A percentile compares a stretch with the other conserved stretches of the same genome.
Evolutionary conservation across 1,284 basidiomycete species (phyloP).

Genomic region (Ceratobasidium theobromae): DNA sequence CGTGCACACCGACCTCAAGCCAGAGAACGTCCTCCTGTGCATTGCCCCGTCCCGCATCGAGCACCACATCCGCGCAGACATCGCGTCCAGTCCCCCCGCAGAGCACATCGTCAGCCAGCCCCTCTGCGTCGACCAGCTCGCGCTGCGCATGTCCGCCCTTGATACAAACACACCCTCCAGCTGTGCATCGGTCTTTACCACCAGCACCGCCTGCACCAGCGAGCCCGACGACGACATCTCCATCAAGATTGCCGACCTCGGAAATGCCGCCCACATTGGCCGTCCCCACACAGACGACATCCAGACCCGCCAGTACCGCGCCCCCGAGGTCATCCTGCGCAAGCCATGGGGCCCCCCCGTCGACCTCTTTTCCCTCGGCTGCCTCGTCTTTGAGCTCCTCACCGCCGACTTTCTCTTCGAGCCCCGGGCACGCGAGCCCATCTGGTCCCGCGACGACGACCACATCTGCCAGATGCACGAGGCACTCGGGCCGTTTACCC

Average conservation of each 20-base stretch:
- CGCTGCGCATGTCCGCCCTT: slow-evolving; percentile 31
- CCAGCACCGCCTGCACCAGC: not conserved
- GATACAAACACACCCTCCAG: slow-evolving; percentile 23
- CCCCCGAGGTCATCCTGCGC: slow-evolving; percentile 95
- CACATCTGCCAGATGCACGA: slow-evolving; percentile 69
- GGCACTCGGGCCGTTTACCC: slow-evolving; percentile 35
- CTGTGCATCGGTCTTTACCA: slow-evolving; percentile 16
- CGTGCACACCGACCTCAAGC: slow-evolving; percentile 96
- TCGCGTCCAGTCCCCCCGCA: slow-evolving; percentile 18
- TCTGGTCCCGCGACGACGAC: slow-evolving; percentile 89
- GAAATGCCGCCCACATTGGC: slow-evolving; percentile 14
- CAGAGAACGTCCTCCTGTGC: slow-evolving; percentile 95
- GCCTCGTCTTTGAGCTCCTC: slow-evolving; percentile 68
- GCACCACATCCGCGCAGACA: slow-evolving; percentile 67
- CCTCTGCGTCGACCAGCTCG: slow-evolving; percentile 25
- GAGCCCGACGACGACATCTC: slow-evolving; percentile 5
- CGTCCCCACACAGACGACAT: slow-evolving; percentile 57
- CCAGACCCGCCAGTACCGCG: slow-evolving; percentile 96
- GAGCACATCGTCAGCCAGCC: slow-evolving; percentile 2
- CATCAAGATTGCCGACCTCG: slow-evolving; percentile 28
- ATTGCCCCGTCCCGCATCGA: slow-evolving; percentile 88
- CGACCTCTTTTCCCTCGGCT: slow-evolving; percentile 65
- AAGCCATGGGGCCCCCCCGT: slow-evolving; percentile 17
- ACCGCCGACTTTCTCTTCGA: slow-evolving; percentile 50
- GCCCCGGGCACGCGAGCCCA: slow-evolving; percentile 42